These are phyloP conservation scores for Peronospora belbahrii DNA, from an alignment of 352 stramenopile genomes.

Conservation along the genomic window DNA sequence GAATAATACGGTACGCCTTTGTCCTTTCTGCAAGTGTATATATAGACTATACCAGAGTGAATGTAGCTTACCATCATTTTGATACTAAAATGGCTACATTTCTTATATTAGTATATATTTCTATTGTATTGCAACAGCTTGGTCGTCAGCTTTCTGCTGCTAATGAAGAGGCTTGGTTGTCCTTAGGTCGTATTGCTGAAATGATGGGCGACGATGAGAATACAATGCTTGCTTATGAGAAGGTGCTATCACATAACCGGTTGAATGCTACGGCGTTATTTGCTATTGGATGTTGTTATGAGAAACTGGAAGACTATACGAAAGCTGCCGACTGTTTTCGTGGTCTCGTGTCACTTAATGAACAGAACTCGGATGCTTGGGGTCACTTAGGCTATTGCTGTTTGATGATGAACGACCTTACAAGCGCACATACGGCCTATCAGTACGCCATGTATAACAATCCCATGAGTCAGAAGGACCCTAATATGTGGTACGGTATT, in stretches of 20 bases:
- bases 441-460: slow-evolving; percentile 89
- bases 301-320: slow-evolving; percentile 83
- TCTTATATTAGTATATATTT: no score
- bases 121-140: slow-evolving; percentile 27
- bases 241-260: slow-evolving; percentile 83
- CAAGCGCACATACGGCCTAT: slow-evolving; percentile 79
- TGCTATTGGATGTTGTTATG: slow-evolving; percentile 80
- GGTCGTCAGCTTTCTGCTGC: slow-evolving; percentile 61
- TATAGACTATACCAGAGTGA: slow-evolving; percentile 3
- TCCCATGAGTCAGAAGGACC: slow-evolving; percentile 80
- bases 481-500: slow-evolving; percentile 85
- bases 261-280: slow-evolving; percentile 77
- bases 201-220: slow-evolving; percentile 88
- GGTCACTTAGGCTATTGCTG: slow-evolving; percentile 83
- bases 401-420: slow-evolving; percentile 87
- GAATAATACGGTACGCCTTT: slow-evolving; percentile 42
- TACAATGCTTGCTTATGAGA: slow-evolving; percentile 84
- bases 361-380: slow-evolving; percentile 82
- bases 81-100: no score
- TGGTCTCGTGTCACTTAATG: slow-evolving; percentile 72
- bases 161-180: slow-evolving; percentile 82
- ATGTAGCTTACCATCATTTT: neutral
- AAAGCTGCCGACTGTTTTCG: slow-evolving; percentile 85
- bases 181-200: slow-evolving; percentile 77
- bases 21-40: neutral